Evolutionary conservation across 2,329 filamentous ascomycete genomes (phyloP).

Genomic region (Colletotrichum camelliae): DNA sequence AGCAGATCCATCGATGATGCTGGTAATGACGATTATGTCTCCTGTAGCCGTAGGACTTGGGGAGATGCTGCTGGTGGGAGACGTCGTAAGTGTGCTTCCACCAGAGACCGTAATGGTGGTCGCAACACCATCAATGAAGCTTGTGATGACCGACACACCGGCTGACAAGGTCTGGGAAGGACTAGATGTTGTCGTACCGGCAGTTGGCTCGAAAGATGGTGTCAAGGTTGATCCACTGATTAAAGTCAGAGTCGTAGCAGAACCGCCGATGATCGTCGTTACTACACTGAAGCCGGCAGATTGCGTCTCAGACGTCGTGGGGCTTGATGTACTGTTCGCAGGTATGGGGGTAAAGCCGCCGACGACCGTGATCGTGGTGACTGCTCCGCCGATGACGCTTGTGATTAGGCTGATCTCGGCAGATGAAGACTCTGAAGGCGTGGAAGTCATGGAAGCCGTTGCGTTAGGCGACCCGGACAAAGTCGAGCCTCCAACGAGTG

Average conservation of each 20-base stretch:
- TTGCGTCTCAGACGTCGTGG: not conserved
- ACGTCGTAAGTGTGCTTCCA: not conserved
- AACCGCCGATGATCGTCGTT: not conserved
- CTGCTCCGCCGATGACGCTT: not conserved
- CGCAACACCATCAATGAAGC: not conserved
- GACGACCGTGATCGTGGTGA: not conserved
- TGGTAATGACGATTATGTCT: not conserved
- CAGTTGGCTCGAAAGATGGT: not conserved
- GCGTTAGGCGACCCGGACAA: not conserved
- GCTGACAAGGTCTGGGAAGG: not conserved
- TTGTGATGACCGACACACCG: not conserved
- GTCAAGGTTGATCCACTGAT: not conserved
- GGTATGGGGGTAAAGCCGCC: not conserved
- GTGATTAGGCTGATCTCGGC: not conserved
- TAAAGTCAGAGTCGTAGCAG: not conserved
- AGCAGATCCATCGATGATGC: not conserved
- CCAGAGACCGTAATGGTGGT: not conserved
- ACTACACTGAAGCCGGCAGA: not conserved
- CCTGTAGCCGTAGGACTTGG: not conserved
- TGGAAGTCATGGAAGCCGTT: fast-evolving
- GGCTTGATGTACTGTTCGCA: not conserved
- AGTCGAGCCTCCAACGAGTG: not conserved
- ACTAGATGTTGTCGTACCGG: not conserved
- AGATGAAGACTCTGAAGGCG: not conserved
- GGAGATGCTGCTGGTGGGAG: not conserved